phyloP scores from a whole-genome alignment of 2,329 filamentous ascomycete genomes.

The Penicillium sp. region DNA sequence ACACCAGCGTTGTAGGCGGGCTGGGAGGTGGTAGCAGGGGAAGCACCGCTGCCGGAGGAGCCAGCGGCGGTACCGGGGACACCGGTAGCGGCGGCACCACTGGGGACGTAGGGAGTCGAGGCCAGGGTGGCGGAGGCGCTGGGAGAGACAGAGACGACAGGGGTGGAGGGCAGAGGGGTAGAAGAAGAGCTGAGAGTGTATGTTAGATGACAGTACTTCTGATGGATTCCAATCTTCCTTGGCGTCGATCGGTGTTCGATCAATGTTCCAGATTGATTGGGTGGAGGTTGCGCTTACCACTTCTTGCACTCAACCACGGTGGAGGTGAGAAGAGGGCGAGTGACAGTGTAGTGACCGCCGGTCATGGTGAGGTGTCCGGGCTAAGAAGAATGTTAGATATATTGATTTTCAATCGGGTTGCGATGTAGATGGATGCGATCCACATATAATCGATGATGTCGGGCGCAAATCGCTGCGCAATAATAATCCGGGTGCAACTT shows the following conservation, averaged over 20 bases:
- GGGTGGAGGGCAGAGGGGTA: slow-evolving; percentile 19
- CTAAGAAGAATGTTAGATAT: slow-evolving; percentile 33
- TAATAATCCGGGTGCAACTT: neutral
- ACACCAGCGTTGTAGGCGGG: slow-evolving; percentile 51
- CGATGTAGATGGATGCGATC: neutral
- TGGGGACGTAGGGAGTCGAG: slow-evolving; percentile 10
- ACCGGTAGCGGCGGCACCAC: neutral
- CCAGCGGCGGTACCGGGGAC: neutral
- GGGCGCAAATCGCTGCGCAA: neutral
- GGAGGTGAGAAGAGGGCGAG: slow-evolving; percentile 53
- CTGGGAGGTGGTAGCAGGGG: slow-evolving; percentile 19
- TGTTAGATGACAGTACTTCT: slow-evolving; percentile 3
- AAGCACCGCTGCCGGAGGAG: slow-evolving; percentile 17
- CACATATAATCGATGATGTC: neutral
- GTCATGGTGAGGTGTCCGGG: slow-evolving; percentile 70
- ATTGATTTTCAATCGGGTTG: neutral
- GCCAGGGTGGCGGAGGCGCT: neutral
- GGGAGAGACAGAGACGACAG: slow-evolving; percentile 16
- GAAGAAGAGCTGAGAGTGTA: slow-evolving; percentile 19
- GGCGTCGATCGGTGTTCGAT: neutral
- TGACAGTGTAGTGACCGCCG: slow-evolving; percentile 69
- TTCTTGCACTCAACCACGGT: slow-evolving; percentile 51
- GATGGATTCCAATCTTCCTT: neutral
- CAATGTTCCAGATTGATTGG: neutral
- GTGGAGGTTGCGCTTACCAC: slow-evolving; percentile 33